phyloP scores from a whole-genome alignment of 208 protist species.

The Acanthamoeba triangularis region DNA sequence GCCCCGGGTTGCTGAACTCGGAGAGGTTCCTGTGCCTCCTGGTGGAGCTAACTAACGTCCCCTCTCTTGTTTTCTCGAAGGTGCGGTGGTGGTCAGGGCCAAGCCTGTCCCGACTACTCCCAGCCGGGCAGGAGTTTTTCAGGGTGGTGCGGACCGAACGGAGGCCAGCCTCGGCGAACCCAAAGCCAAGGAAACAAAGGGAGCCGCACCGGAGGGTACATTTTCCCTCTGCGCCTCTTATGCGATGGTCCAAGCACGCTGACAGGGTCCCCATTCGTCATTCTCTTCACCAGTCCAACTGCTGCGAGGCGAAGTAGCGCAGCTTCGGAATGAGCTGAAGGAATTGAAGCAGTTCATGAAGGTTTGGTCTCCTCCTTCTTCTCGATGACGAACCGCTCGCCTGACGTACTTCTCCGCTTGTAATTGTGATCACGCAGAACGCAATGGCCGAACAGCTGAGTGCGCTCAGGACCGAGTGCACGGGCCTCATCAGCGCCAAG shows the following conservation, averaged over 20 bases:
- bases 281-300: not conserved
- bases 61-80: not conserved
- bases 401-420: not conserved
- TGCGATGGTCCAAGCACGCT: not conserved
- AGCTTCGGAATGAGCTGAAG: constrained; percentile 22
- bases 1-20: not conserved
- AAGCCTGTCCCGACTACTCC: not conserved
- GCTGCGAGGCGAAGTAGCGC: constrained; percentile 15
- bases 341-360: constrained; percentile 37
- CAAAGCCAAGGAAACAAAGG: constrained; percentile 18
- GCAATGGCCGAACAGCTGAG: not conserved
- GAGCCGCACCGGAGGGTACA: not conserved
- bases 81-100: not conserved
- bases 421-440: constrained; percentile 4
- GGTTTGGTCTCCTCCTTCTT: not conserved
- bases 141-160: not conserved
- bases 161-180: not conserved
- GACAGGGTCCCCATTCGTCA: not conserved
- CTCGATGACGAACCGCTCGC: not conserved
- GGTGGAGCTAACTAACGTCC: not conserved
- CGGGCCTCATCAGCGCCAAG: constrained; percentile 14
- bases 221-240: not conserved
- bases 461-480: not conserved
- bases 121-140: not conserved
- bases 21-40: not conserved